Evolutionary conservation across 1,284 basidiomycete genomes (phyloP), one percentile per base, ranked within the genome.

Genomic region (Takashimella tepidaria): DNA sequence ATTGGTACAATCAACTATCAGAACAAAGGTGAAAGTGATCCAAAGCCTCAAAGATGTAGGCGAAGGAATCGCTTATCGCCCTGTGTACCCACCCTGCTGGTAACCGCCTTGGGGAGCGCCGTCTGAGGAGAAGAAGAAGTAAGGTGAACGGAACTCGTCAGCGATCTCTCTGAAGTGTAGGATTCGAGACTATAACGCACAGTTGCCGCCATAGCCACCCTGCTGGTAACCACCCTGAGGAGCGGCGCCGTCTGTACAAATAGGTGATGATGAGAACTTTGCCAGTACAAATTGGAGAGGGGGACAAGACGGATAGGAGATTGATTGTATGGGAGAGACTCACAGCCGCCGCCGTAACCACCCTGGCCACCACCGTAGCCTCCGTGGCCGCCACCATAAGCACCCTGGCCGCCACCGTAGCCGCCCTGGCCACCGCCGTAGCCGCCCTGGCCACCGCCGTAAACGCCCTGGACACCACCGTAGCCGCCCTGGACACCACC

Each of bases 331-430:
- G n/a, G n/a, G n/a, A n/a, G n/a, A n/a, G 41, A 66, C 64, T 37
- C 31, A 37, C 31, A 37, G 42, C 69, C 65, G 57, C 68, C 31
- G 31, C 31, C 31, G 31, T 37, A 70, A 42, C 77, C 76, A 25
- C 69, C 67, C 40, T 63, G 60, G 46, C 73, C 71, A 50, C 70
- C 70, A 45, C 70, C 69, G 67, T 76, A 73, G 55, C 72, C 73
- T 55, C 70, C 71, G 51, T 62, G 62, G 47, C 63, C 64, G 54
- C 70, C 69, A 52, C 74, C 72, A 66, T 74, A 72, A 49, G 77
- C 76, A 37, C 68, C 70, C 48, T 64, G 61, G 53, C 73, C 68
- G 48, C 71, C 73, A 45, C 68, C 67, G 63, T 73, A 70, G 62
- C 69, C 72, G 54, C 62, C 60, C 54, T 69, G 62, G 40, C 55